These are phyloP conservation scores for Globisporangium perplexum DNA, from an alignment of 352 stramenopile species.

Conservation along the genomic window DNA sequence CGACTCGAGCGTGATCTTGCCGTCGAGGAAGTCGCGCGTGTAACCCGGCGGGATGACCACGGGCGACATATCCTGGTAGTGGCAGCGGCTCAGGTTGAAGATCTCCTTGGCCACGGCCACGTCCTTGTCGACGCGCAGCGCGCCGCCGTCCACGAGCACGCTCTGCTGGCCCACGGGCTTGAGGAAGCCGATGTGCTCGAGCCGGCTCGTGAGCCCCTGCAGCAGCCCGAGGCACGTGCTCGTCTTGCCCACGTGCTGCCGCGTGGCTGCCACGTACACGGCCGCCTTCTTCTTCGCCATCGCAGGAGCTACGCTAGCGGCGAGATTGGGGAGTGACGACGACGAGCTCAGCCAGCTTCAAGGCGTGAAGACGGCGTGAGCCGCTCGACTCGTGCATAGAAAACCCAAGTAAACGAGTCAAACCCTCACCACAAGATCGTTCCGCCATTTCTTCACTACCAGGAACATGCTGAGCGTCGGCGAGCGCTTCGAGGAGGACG, in stretches of 20 bases:
- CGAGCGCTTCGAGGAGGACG: slow-evolving; percentile 59
- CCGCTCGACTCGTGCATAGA: not conserved
- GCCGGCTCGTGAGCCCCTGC: slow-evolving; percentile 89
- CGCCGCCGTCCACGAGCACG: slow-evolving; percentile 56
- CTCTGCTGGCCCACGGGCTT: slow-evolving; percentile 95
- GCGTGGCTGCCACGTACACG: slow-evolving; percentile 83
- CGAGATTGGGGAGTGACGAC: too few species aligned
- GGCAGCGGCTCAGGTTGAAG: slow-evolving; percentile 90
- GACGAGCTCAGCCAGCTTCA: not conserved
- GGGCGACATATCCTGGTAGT: slow-evolving; percentile 94
- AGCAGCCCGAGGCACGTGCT: slow-evolving; percentile 93
- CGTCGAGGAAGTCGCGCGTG: slow-evolving; percentile 95
- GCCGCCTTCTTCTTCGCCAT: slow-evolving; percentile 35
- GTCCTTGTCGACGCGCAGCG: slow-evolving; percentile 89
- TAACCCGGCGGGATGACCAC: slow-evolving; percentile 95
- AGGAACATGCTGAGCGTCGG: slow-evolving; percentile 19
- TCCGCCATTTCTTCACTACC: not conserved
- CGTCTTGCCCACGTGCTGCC: slow-evolving; percentile 89
- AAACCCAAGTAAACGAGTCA: not conserved
- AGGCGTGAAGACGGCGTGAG: not conserved
- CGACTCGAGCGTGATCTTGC: slow-evolving; percentile 80
- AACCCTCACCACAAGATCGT: not conserved
- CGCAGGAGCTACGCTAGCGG: too few species aligned
- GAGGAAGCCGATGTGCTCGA: slow-evolving; percentile 88
- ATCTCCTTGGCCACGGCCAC: slow-evolving; percentile 91